A percentile compares a stretch with the other conserved stretches of the same genome.
Evolutionary conservation across 2,329 filamentous ascomycete genomes (phyloP).

Genomic region (Ascochyta fabae): DNA sequence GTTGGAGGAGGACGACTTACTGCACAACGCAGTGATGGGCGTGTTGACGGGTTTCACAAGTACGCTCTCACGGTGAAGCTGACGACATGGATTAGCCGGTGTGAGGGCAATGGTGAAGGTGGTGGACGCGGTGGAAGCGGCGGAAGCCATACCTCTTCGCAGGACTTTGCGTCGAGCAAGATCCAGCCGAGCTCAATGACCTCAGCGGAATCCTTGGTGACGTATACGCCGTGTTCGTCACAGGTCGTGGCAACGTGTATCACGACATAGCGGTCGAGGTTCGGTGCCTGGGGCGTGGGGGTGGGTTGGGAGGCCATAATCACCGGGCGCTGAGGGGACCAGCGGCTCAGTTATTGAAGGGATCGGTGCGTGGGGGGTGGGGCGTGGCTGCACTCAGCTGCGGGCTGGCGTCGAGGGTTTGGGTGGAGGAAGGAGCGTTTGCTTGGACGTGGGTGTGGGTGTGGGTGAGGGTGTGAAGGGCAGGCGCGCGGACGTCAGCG

Average conservation of each 20-base stretch:
- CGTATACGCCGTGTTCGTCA: slow-evolving; percentile 98
- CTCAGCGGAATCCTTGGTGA: slow-evolving; percentile 98
- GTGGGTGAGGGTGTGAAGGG: slow-evolving; percentile 15
- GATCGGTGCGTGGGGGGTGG: slow-evolving; percentile 7
- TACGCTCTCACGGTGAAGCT: slow-evolving; percentile 95
- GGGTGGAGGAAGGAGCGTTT: slow-evolving; percentile 20
- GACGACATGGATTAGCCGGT: slow-evolving; percentile 41
- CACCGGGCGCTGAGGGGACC: slow-evolving; percentile 14
- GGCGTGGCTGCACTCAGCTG: slow-evolving; percentile 10
- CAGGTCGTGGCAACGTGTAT: slow-evolving; percentile 99
- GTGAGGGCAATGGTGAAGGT: slow-evolving; percentile 18
- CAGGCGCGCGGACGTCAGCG: slow-evolving; percentile 32
- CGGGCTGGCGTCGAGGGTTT: slow-evolving; percentile 14
- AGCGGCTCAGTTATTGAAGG: slow-evolving; percentile 4
- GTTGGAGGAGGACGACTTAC: slow-evolving; percentile 64
- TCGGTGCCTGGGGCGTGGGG: slow-evolving; percentile 43
- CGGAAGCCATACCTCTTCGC: slow-evolving; percentile 77
- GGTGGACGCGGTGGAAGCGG: slow-evolving; percentile 13
- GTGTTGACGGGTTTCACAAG: slow-evolving; percentile 99
- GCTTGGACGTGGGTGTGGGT: slow-evolving; percentile 9
- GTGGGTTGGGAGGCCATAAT: slow-evolving; percentile 39
- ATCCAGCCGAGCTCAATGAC: slow-evolving; percentile 99
- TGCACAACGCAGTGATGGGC: slow-evolving; percentile 97
- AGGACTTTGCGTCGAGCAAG: slow-evolving; percentile 85
- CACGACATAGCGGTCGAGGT: slow-evolving; percentile 93